phyloP scores from a whole-genome alignment of 352 stramenopile genomes.

The Pythium vanterpoolii region DNA sequence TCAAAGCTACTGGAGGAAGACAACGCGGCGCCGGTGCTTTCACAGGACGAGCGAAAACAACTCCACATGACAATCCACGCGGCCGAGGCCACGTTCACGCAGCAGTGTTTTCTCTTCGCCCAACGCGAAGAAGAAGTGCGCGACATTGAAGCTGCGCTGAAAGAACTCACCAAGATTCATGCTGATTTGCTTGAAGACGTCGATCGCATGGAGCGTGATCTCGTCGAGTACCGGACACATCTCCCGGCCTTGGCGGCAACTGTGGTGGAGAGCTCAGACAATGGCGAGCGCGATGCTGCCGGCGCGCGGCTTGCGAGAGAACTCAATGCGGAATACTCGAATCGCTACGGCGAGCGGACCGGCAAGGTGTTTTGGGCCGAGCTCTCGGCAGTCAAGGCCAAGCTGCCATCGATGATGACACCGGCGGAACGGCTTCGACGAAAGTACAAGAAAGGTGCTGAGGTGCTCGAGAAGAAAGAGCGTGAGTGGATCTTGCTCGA shows the following conservation, averaged over 20 bases:
- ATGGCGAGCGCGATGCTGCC: constrained; percentile 35
- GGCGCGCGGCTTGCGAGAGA: constrained; percentile 50
- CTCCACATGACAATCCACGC: constrained; percentile 40
- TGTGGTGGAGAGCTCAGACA: constrained; percentile 28
- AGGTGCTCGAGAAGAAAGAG: constrained; percentile 66
- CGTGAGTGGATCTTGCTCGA: constrained; percentile 76
- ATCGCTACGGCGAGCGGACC: constrained; percentile 36
- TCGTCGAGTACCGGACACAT: constrained; percentile 46
- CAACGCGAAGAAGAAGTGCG: constrained; percentile 70
- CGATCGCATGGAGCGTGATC: constrained; percentile 50
- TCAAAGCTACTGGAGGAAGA: constrained; percentile 52
- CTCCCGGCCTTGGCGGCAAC: constrained; percentile 51
- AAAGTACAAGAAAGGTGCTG: constrained; percentile 76
- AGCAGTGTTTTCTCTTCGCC: constrained; percentile 63
- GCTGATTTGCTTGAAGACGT: constrained; percentile 59
- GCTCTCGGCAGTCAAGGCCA: constrained; percentile 68
- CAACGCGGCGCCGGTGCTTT: constrained; percentile 32
- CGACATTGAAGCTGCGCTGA: constrained; percentile 59
- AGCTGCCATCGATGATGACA: constrained; percentile 77
- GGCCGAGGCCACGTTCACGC: constrained; percentile 47
- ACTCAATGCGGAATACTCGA: constrained; percentile 65
- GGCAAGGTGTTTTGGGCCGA: constrained; percentile 70
- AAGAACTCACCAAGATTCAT: constrained; percentile 67
- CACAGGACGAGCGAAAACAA: constrained; percentile 33
- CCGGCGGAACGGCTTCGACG: constrained; percentile 60